Conservation (phyloP, 2,329 filamentous ascomycete species). For the Ascochyta rabiei region DNA sequence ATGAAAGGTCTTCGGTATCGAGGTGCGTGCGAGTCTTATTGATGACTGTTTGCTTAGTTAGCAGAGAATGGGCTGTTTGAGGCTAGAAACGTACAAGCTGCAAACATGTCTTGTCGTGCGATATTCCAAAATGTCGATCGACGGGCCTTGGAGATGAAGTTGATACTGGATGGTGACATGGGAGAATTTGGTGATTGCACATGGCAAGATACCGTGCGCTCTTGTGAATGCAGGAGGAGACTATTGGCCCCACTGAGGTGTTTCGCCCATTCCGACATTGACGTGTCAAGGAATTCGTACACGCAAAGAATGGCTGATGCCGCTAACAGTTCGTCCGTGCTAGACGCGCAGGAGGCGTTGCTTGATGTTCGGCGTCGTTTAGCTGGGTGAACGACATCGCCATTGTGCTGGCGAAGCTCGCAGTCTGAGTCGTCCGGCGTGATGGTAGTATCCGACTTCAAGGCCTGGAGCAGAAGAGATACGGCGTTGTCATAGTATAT, state of each 20-base stretch:
- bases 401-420: constrained; percentile 25
- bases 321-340: constrained; percentile 66
- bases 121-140: constrained; percentile 71
- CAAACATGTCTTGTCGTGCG: constrained; percentile 68
- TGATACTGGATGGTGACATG: constrained; percentile 31
- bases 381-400: constrained; percentile 24
- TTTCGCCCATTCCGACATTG: constrained; percentile 66
- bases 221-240: constrained; percentile 62
- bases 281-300: constrained; percentile 71
- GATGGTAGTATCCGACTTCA: constrained; percentile 41
- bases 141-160: constrained; percentile 58
- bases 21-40: constrained; percentile 66
- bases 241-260: constrained; percentile 71
- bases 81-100: constrained; percentile 59
- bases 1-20: constrained; percentile 64
- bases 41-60: constrained; percentile 52
- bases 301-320: constrained; percentile 71
- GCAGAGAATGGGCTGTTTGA: neutral
- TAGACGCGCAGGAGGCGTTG: constrained; percentile 48
- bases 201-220: constrained; percentile 55
- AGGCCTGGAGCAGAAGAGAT: constrained; percentile 52
- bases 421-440: constrained; percentile 40
- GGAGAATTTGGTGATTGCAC: constrained; percentile 48
- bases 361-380: constrained; percentile 54
- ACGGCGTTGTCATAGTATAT: constrained; percentile 66